Percentiles rank a stretch among this genome's conserved stretches.
These are phyloP conservation scores for Chimonanthus salicifolius DNA, from an alignment of 164 flowering plant species.

Conservation along the genomic window DNA sequence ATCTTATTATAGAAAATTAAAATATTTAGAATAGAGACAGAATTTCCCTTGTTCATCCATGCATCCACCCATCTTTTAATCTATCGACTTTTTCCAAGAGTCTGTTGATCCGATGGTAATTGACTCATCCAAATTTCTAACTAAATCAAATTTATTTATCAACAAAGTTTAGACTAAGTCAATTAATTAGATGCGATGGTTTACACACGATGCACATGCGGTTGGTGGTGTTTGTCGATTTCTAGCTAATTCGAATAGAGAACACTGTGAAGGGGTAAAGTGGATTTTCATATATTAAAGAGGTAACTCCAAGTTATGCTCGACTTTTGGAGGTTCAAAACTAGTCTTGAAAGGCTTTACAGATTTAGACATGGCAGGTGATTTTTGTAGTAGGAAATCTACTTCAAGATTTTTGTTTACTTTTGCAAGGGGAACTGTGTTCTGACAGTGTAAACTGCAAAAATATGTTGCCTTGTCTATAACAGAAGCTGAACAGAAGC, in stretches of 20 bases:
- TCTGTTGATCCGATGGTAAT: too few relatives aligned
- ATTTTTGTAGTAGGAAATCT: background rate
- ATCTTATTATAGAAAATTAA: too few relatives aligned
- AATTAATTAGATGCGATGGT: background rate
- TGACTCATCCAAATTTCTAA: too few relatives aligned
- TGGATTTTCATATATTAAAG: constrained; percentile 1
- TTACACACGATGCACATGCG: background rate
- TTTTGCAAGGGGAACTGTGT: background rate
- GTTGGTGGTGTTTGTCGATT: background rate
- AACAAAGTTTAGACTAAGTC: too few relatives aligned
- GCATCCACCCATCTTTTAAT: too few relatives aligned
- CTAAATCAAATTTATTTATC: too few relatives aligned
- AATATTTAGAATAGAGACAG: too few relatives aligned
- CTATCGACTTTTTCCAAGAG: too few relatives aligned
- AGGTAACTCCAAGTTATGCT: background rate
- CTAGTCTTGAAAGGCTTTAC: background rate
- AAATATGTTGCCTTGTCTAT: background rate
- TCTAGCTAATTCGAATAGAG: background rate
- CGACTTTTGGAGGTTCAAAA: background rate
- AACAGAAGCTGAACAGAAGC: background rate
- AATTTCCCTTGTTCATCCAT: too few relatives aligned
- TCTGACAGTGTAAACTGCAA: background rate
- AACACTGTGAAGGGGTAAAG: background rate
- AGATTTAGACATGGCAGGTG: background rate
- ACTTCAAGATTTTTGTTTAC: background rate